These are phyloP conservation scores for Meyerozyma sp. DNA, from an alignment of 1,139 yeast genomes.

Conservation along the genomic window DNA sequence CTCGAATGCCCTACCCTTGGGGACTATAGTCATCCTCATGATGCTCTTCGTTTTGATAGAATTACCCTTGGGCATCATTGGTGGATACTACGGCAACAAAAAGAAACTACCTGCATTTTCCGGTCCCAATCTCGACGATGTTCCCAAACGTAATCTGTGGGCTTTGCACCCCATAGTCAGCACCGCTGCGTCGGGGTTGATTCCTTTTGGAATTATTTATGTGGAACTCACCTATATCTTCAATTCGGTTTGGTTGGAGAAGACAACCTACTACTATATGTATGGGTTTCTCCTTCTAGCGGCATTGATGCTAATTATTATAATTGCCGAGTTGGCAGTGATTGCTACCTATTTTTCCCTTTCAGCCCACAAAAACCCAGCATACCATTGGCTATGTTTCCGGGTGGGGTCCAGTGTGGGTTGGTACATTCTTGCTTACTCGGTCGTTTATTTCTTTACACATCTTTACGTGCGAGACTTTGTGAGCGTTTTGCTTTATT, in stretches of 20 bases:
- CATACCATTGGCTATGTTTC: constrained; percentile 86
- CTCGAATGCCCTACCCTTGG: constrained; percentile 72
- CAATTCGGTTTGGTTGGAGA: constrained; percentile 76
- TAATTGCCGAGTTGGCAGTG: constrained; percentile 70
- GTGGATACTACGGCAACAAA: constrained; percentile 58
- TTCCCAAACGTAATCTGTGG: constrained; percentile 7
- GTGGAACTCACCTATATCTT: constrained; percentile 73
- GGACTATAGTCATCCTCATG: constrained; percentile 53
- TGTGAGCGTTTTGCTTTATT: constrained; percentile 64
- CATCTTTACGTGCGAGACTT: constrained; percentile 59
- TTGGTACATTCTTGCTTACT: constrained; percentile 63
- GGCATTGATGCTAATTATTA: constrained; percentile 51
- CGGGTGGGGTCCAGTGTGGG: constrained; percentile 68
- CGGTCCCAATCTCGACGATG: constrained; percentile 5
- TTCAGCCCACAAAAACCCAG: constrained; percentile 51
- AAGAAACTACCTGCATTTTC: constrained; percentile 21
- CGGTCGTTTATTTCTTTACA: constrained; percentile 59
- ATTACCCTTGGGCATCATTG: constrained; percentile 69
- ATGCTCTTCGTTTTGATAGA: constrained; percentile 52
- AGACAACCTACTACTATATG: constrained; percentile 72
- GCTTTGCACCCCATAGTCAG: constrained; percentile 20
- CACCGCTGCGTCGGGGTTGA: constrained; percentile 49
- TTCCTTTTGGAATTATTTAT: constrained; percentile 77
- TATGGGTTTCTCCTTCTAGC: constrained; percentile 73
- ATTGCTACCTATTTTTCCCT: constrained; percentile 64